Evolutionary conservation across 75 land plant genomes (phyloP), one percentile per base, ranked within the genome.

Genomic region (Pinus albicaulis): DNA sequence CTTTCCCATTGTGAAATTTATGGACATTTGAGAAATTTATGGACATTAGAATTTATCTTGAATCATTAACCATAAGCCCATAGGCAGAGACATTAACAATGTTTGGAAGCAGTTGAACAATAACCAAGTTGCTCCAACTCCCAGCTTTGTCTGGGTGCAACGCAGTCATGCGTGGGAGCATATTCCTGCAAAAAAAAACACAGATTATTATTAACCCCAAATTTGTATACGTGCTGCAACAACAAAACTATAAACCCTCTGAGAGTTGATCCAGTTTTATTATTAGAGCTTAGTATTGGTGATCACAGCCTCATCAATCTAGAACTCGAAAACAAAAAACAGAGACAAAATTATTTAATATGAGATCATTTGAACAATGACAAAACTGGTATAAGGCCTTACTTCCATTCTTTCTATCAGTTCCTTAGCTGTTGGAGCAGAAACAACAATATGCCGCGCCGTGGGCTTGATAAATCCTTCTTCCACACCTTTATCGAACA

Each of bases 391-490:
- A 38, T 28, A 17, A 28, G 71, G 8, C n/a, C 10, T 24, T 83
- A 87, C 89, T 91, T 91, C 91, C 86, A 93, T 76, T 60, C 85
- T 86, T 4, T 71, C 78, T 61, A 93, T 75, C 4, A 93, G 89
- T 25, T 91, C 88, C 69, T 78, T 77, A n/a, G 90, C 88, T 55
- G 85, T 92, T 16, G 89, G 81, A 63, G 97, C 91, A 36, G 89
- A 85, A n/a, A 94, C 83, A 24, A 94, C 82, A 48, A 94, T 94
- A 34, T 86, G 74, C 76, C 95, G 80, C 64, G 89, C 91, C 26
- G 89, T 75, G 41, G 80, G 72, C 56, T 94, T 88, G 19, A 94
- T 93, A 82, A 94, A 92, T 31, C 94, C 94, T 80, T 92, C 94
- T 65, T 92, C 92, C 31, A 86, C 86, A 17, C 88, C 93, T 78